Evolutionary conservation across 2,329 filamentous ascomycete species (phyloP), one percentile per base, ranked within the genome.

Genomic region (Ceratocystis cacaofunesta): DNA sequence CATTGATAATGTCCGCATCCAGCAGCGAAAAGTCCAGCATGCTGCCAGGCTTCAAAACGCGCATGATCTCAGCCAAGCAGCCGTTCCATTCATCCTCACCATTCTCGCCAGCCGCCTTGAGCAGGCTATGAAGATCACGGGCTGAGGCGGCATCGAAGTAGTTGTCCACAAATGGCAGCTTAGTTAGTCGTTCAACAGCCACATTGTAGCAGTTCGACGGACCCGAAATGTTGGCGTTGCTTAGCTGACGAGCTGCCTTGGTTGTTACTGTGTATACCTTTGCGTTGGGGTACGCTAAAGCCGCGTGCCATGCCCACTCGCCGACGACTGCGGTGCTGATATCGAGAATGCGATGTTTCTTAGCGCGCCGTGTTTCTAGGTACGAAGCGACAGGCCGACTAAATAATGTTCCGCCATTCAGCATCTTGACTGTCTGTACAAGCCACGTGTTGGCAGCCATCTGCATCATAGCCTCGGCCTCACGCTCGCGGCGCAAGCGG

Each of bases 221-320:
- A 1, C 91, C 92, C 30, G 87, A 86, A 70, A 94, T 84, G 71
- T 88, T 88, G 67, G 82, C 84, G 74, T 89, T 89, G 71, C 85
- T 85, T 36, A 85, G 77, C 72, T 90, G 87, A 46, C 84, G 82
- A 69, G 87, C 80, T 7, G 85, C 76, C 75, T 88, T 88, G 69
- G 87, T 90, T 46, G 88, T 88, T 65, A 92, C 90, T 0, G 92
- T 96, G 77, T 92, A 95, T 64, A 96, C 84, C 73, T 90, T 91
- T 66, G 89, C 83, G 73, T 90, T 87, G 19, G 89, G 90, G 74
- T 92, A 94, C 73, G 92, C 87, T 61, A 89, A 80, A 0, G 94
- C 91, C 66, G 90, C 88, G 72, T 94, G 86, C 94, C 94, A 99
- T 25, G 89, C 92, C 94, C 94, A 99, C 75, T 95, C 91, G 72